Percentiles rank a stretch among this genome's conserved stretches.
Conservation (phyloP, 106 monocot genomes). For the Allium sativum region DNA sequence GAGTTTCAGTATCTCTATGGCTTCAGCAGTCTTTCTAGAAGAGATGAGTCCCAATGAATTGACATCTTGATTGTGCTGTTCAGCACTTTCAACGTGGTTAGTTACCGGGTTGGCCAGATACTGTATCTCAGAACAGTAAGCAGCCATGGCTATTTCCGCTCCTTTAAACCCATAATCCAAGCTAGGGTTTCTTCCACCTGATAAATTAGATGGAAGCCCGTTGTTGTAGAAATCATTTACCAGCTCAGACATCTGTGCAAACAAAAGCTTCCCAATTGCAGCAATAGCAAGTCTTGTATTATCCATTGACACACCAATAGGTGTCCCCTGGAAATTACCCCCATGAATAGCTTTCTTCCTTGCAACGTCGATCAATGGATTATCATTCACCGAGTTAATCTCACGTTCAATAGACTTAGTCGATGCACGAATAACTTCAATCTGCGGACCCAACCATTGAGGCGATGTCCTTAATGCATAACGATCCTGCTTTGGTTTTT, state of each 20-base stretch:
- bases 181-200: slow-evolving; percentile 83
- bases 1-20: slow-evolving; percentile 84
- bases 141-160: slow-evolving; percentile 95
- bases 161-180: slow-evolving; percentile 98
- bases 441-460: slow-evolving; percentile 75
- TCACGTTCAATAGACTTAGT: slow-evolving; percentile 78
- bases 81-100: slow-evolving; percentile 97
- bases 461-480: slow-evolving; percentile 77
- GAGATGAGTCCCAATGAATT: slow-evolving; percentile 97
- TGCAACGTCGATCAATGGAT: slow-evolving; percentile 89
- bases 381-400: slow-evolving; percentile 98
- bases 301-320: slow-evolving; percentile 92
- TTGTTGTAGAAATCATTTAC: slow-evolving; percentile 98
- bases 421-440: slow-evolving; percentile 61
- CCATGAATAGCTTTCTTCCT: slow-evolving; percentile 79
- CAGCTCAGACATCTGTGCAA: slow-evolving; percentile 91
- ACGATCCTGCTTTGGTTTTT: slow-evolving; percentile 77
- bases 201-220: slow-evolving; percentile 77
- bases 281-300: slow-evolving; percentile 77
- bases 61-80: slow-evolving; percentile 99
- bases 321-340: slow-evolving; percentile 96
- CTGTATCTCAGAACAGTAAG: slow-evolving; percentile 98
- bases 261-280: slow-evolving; percentile 94
- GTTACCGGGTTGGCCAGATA: slow-evolving; percentile 92
- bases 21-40: slow-evolving; percentile 89